Conservation (phyloP, 345 rosid species). For the Boechera retrofracta region DNA sequence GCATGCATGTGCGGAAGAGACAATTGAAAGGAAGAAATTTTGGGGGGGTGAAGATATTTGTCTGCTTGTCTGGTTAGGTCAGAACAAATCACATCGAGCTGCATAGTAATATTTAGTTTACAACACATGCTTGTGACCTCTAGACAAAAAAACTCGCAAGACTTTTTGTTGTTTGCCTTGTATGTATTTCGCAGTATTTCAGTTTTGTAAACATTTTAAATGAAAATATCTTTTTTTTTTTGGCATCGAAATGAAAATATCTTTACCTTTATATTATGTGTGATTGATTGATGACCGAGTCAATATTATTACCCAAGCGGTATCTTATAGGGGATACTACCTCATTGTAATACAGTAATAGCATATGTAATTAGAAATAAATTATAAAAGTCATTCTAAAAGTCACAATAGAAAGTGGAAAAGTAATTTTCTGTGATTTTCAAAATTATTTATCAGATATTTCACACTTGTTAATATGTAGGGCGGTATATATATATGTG, state of each 20-base stretch:
- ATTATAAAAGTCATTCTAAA: background rate
- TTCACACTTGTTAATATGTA: too few species aligned
- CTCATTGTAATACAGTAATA: background rate
- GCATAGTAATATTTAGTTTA: conserved; percentile 18
- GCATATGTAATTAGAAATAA: background rate
- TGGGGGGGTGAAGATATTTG: conserved; percentile 35
- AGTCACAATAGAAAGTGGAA: background rate
- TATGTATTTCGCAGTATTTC: conserved; percentile 18
- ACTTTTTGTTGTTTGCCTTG: conserved; percentile 9
- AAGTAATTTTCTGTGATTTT: background rate
- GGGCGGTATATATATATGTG: too few species aligned
- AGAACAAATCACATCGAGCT: conserved; percentile 46
- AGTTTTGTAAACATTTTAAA: background rate
- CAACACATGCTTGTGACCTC: conserved; percentile 35
- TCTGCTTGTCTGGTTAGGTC: conserved; percentile 45
- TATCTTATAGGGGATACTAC: background rate
- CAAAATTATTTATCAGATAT: too few species aligned
- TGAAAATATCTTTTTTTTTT: background rate
- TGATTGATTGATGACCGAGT: conserved; percentile 18
- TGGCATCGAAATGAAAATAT: too few species aligned
- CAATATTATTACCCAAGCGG: background rate
- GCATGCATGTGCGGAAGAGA: conserved; percentile 40
- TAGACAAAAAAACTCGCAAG: background rate
- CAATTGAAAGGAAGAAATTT: conserved; percentile 5
- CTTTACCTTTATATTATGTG: background rate